Evolutionary conservation across 1,284 basidiomycete species (phyloP).

Genomic region (Tetrapyrgos nigripes): DNA sequence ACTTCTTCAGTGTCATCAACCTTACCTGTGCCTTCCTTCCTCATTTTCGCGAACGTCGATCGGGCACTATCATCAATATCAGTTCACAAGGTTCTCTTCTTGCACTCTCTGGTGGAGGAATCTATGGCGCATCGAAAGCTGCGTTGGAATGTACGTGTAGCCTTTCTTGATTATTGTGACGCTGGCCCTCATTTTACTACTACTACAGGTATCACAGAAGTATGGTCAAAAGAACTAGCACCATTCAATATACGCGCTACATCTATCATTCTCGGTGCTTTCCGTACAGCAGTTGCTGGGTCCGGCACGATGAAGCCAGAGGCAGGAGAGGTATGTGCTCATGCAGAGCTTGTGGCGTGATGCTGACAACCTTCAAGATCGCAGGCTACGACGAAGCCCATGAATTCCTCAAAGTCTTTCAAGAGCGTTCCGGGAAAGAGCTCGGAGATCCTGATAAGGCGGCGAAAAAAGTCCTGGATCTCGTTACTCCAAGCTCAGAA

Average conservation of each 20-base stretch:
- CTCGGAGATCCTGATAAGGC: constrained; percentile 12
- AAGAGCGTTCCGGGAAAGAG: constrained; percentile 5
- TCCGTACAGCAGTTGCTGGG: constrained; percentile 12
- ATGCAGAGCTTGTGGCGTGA: neutral
- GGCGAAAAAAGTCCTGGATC: constrained; percentile 10
- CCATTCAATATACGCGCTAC: constrained; percentile 15
- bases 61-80: constrained; percentile 26
- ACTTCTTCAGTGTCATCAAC: constrained; percentile 25
- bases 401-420: neutral
- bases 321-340: constrained; percentile 5
- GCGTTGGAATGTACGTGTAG: constrained; percentile 20
- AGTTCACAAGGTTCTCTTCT: constrained; percentile 21
- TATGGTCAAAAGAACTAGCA: constrained; percentile 13
- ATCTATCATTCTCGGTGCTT: constrained; percentile 12
- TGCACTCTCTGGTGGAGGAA: constrained; percentile 18
- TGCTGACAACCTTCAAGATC: constrained; percentile 2
- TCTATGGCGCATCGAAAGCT: constrained; percentile 26
- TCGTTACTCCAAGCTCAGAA: constrained; percentile 5
- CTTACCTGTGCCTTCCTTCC: constrained; percentile 26
- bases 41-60: constrained; percentile 19
- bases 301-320: neutral
- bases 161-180: neutral
- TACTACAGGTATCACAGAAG: constrained; percentile 13
- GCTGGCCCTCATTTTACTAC: neutral
- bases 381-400: constrained; percentile 3